Conservation (phyloP, 2,329 filamentous ascomycete genomes). For the Orbilia ellipsospora region DNA sequence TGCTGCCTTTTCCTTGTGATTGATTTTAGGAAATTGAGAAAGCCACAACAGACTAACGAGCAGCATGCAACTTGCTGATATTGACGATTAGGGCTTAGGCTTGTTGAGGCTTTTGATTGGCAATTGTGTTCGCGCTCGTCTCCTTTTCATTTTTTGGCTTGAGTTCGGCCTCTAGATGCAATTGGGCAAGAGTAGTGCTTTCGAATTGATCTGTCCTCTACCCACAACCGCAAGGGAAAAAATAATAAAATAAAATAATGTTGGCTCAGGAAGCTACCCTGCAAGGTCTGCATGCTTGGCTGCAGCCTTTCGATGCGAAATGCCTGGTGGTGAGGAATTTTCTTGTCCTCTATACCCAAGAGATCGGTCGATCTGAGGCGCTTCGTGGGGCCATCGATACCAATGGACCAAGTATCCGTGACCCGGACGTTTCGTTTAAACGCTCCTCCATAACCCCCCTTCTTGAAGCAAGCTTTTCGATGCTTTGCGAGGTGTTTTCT, state of each 20-base stretch:
- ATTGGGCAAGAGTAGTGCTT: not conserved
- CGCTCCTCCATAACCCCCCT: constrained; percentile 13
- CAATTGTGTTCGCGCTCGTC: constrained; percentile 1
- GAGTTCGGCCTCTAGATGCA: not conserved
- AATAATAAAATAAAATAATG: not conserved
- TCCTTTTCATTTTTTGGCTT: not conserved
- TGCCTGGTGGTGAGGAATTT: constrained; percentile 10
- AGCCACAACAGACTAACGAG: no score
- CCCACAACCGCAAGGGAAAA: no score
- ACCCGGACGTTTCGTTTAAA: constrained; percentile 50
- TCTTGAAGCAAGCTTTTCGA: constrained; percentile 6
- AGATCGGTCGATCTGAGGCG: constrained; percentile 45
- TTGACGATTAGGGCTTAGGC: constrained; percentile 9
- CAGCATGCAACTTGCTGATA: no score
- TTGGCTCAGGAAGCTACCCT: constrained; percentile 34
- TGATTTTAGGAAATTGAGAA: no score
- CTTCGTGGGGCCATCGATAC: constrained; percentile 35
- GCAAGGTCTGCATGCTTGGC: constrained; percentile 30
- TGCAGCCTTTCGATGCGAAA: constrained; percentile 13
- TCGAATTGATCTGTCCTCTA: no score
- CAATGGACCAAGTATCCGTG: constrained; percentile 47
- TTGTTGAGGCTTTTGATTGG: not conserved
- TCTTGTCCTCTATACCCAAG: constrained; percentile 27
- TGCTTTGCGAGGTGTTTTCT: constrained; percentile 45
- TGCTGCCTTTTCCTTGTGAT: no score